Conservation (phyloP, 1,139 yeast species). For the Yamadazyma siamensis region DNA sequence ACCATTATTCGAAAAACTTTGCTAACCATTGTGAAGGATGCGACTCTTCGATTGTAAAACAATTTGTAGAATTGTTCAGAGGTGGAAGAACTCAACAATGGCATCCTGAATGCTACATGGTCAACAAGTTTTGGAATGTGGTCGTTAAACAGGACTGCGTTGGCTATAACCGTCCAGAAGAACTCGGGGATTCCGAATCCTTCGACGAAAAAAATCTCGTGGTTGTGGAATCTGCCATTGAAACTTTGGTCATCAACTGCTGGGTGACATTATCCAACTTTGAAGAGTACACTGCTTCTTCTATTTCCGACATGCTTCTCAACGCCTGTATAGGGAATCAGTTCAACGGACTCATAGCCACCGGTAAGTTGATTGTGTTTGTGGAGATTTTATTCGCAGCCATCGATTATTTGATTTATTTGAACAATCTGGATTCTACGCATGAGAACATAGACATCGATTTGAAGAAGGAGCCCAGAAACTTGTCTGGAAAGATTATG, state of each 20-base stretch:
- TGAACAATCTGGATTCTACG: constrained; percentile 2
- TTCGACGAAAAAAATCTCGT: constrained; percentile 28
- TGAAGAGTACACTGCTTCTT: constrained; percentile 90
- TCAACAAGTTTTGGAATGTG: constrained; percentile 95
- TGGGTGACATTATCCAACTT: constrained; percentile 88
- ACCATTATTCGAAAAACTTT: constrained; percentile 78
- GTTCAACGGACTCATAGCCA: constrained; percentile 62
- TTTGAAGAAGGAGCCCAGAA: constrained; percentile 77
- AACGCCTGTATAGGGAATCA: constrained; percentile 78
- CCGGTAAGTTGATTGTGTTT: constrained; percentile 71
- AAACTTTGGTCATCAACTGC: constrained; percentile 67
- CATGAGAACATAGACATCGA: constrained; percentile 6
- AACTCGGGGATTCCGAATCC: not conserved
- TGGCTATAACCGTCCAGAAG: constrained; percentile 32
- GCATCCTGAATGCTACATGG: constrained; percentile 99
- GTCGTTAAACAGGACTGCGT: constrained; percentile 63
- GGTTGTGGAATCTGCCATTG: constrained; percentile 61
- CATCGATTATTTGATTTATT: constrained; percentile 45
- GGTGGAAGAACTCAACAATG: constrained; percentile 96
- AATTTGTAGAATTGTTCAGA: constrained; percentile 86
- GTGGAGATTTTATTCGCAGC: constrained; percentile 77
- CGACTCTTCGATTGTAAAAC: constrained; percentile 84
- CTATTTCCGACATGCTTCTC: constrained; percentile 90
- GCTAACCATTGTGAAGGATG: constrained; percentile 96
- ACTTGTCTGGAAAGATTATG: constrained; percentile 76